These are phyloP conservation scores for Usnea hakonensis DNA, from an alignment of 495 filamentous ascomycete species.

Conservation along the genomic window DNA sequence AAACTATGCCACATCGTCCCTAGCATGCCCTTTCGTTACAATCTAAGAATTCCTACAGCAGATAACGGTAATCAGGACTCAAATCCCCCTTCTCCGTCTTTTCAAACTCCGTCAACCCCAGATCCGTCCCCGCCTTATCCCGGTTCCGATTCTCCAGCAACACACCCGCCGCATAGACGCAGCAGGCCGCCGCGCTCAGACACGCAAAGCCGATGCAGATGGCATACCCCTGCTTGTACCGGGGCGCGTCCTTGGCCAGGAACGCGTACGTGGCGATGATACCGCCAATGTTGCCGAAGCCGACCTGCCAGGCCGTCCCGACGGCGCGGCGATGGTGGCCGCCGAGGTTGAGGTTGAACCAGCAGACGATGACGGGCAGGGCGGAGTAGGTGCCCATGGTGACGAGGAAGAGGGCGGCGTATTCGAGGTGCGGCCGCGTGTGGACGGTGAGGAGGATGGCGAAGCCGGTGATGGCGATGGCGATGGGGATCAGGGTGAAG, in stretches of 20 bases:
- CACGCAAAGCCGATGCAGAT: slow-evolving; percentile 71
- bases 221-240: slow-evolving; percentile 65
- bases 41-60: slow-evolving; percentile 33
- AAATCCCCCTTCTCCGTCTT: slow-evolving; percentile 66
- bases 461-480: slow-evolving; percentile 61
- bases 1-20: background rate
- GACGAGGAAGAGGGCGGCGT: slow-evolving; percentile 67
- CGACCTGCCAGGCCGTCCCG: slow-evolving; percentile 82
- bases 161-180: slow-evolving; percentile 53
- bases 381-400: slow-evolving; percentile 43
- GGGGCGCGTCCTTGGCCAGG: slow-evolving; percentile 58
- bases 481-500: slow-evolving; percentile 60
- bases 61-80: slow-evolving; percentile 56
- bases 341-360: slow-evolving; percentile 89
- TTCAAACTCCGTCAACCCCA: slow-evolving; percentile 61
- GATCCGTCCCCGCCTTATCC: slow-evolving; percentile 41
- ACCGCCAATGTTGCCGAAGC: slow-evolving; percentile 90
- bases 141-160: slow-evolving; percentile 58
- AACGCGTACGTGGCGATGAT: slow-evolving; percentile 88
- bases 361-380: slow-evolving; percentile 53
- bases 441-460: slow-evolving; percentile 63
- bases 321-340: slow-evolving; percentile 79
- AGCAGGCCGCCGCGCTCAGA: slow-evolving; percentile 53
- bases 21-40: background rate
- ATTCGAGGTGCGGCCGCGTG: slow-evolving; percentile 50